phyloP scores from a whole-genome alignment of 352 stramenopile species.

The Aphanomyces stellatus region DNA sequence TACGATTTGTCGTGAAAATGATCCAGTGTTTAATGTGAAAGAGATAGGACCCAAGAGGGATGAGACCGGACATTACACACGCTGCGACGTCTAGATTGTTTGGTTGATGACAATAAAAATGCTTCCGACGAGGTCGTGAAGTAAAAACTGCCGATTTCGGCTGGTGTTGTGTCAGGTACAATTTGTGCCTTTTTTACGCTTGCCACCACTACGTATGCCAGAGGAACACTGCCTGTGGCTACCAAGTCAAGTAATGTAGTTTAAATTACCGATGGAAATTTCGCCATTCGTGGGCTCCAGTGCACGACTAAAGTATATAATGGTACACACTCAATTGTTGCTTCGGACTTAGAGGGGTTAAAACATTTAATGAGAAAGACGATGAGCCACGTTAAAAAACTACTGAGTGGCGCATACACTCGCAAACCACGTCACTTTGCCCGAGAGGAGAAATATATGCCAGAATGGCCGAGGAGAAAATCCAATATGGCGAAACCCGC shows the following conservation, averaged over 20 bases:
- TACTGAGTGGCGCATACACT: neutral
- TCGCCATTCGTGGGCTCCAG: neutral
- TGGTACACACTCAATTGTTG: neutral
- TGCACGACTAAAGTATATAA: neutral
- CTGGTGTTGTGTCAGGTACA: too few species aligned
- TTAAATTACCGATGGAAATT: neutral
- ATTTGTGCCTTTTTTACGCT: too few species aligned
- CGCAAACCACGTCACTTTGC: conserved; percentile 2
- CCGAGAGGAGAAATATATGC: neutral
- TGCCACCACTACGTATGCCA: too few species aligned
- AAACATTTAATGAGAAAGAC: neutral
- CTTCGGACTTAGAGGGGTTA: neutral
- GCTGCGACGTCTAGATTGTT: neutral
- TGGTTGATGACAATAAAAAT: neutral
- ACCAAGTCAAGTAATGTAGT: neutral
- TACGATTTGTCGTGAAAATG: neutral
- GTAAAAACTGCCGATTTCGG: neutral
- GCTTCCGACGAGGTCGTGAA: neutral
- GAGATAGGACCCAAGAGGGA: neutral
- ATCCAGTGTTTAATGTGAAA: neutral
- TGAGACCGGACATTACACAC: neutral
- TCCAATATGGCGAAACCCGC: neutral
- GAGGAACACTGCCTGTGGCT: too few species aligned
- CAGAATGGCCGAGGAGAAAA: neutral
- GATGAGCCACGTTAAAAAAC: neutral